Evolutionary conservation across 1,284 basidiomycete genomes (phyloP), one percentile per base, ranked within the genome.

Genomic region (Rhodotorula glutinis): DNA sequence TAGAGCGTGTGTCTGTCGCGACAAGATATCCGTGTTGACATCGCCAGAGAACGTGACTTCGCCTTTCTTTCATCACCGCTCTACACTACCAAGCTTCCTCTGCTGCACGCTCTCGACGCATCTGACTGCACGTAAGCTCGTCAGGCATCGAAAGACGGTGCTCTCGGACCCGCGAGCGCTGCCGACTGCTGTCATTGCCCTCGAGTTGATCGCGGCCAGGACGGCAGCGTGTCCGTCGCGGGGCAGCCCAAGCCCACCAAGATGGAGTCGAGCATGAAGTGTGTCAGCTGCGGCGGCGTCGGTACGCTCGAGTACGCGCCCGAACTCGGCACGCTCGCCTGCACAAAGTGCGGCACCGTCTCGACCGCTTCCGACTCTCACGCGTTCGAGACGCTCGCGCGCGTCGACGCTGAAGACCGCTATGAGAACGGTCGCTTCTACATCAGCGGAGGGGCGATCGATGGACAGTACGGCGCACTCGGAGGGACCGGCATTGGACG

Each of bases 361-460:
- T 51, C 65, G 16, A 11, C 33, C n/a, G n/a, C 33, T 7, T 65
- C 62, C 19, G 41, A 57, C 16, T 60, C 60, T 14, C 60, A 59
- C 13, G 23, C 47, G 27, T 53, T 72, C 58, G 63, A 70, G 29
- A 49, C 55, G 27, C 58, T 69, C 46, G 62, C 41, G 3, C 57
- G 70, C 5, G 65, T 67, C 46, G 52, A 65, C 43, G 70, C 64
- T 4, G 67, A 72, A 44, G 70, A 72, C 49, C 57, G 30, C 10
- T 56, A 19, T 16, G 49, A 66, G 58, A 51, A 44, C 10, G 70
- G 70, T 0, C 19, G 65, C 29, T 60, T n/a, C 29, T 62, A 54
- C 13, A 47, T 68, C 40, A 52, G 55, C 27, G 21, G 11, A 8
- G 25, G 25, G 3, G 19, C 25, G 13, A 3, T 57, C 60, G n/a